Percentiles rank a stretch among this genome's conserved stretches.
These are phyloP conservation scores for Kalmanozyma brasiliensis DNA, from an alignment of 1,284 basidiomycete species.

Conservation along the genomic window DNA sequence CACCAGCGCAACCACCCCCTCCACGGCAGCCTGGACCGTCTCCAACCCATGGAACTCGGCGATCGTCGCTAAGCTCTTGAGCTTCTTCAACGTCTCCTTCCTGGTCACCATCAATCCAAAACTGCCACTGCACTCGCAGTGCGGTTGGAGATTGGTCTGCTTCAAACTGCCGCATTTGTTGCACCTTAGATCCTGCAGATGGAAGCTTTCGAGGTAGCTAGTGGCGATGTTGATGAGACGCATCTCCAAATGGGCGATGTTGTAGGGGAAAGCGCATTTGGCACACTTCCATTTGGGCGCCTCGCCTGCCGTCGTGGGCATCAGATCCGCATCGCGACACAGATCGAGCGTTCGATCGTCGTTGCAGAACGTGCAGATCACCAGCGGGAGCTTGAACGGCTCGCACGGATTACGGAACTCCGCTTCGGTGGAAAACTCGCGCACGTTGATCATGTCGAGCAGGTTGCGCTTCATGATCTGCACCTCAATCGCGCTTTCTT, in stretches of 20 bases:
- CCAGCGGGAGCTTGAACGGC: conserved; percentile 83
- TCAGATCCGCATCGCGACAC: conserved; percentile 88
- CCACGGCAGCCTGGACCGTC: conserved; percentile 12
- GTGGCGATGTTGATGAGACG: conserved; percentile 82
- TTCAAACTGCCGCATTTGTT: conserved; percentile 87
- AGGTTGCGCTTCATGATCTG: conserved; percentile 88
- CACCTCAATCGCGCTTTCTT: conserved; percentile 83
- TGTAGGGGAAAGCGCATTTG: conserved; percentile 86
- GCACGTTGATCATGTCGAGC: conserved; percentile 85
- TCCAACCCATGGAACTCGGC: conserved; percentile 50
- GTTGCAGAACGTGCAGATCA: conserved; percentile 92
- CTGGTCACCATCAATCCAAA: conserved; percentile 56
- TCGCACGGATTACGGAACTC: conserved; percentile 87
- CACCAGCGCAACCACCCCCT: conserved; percentile 24
- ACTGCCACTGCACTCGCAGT: conserved; percentile 83
- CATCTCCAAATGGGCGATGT: conserved; percentile 84
- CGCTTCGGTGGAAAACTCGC: conserved; percentile 75
- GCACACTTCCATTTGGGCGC: conserved; percentile 66
- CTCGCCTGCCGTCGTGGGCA: conserved; percentile 70
- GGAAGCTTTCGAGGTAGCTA: conserved; percentile 78
- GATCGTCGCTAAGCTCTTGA: conserved; percentile 46
- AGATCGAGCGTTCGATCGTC: conserved; percentile 90
- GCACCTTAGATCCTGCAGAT: conserved; percentile 85
- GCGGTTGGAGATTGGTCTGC: conserved; percentile 83
- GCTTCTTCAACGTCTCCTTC: conserved; percentile 53